Percentiles rank a stretch among this genome's conserved stretches.
Evolutionary conservation across 2,329 filamentous ascomycete species (phyloP).

Genomic region (Fusarium austroafricanum): DNA sequence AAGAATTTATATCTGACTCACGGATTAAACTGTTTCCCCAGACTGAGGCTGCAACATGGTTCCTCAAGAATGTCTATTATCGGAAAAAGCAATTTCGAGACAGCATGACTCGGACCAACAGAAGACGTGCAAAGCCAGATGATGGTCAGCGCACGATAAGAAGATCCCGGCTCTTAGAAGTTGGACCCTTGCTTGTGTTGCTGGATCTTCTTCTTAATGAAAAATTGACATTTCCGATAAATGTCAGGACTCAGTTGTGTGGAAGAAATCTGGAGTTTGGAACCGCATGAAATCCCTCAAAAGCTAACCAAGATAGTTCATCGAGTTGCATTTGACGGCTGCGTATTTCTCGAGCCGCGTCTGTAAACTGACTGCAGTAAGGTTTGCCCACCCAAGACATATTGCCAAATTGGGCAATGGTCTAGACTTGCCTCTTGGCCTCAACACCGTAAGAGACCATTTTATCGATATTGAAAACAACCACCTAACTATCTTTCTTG

Average conservation of each 20-base stretch:
- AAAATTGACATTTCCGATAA: neutral
- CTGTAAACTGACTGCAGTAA: conserved; percentile 38
- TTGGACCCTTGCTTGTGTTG: conserved; percentile 28
- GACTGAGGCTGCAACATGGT: conserved; percentile 32
- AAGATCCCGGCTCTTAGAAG: conserved; percentile 22
- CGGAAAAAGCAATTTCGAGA: conserved; percentile 30
- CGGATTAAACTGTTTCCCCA: conserved; percentile 35
- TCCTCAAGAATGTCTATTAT: conserved; percentile 34
- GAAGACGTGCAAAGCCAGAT: conserved; percentile 22
- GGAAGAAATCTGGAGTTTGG: neutral
- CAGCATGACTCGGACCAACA: conserved; percentile 37
- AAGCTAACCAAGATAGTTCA: neutral
- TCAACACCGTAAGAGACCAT: neutral
- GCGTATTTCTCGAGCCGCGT: conserved; percentile 26
- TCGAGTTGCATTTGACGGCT: conserved; percentile 6
- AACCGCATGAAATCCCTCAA: neutral
- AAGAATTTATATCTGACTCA: conserved; percentile 31
- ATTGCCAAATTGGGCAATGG: conserved; percentile 39
- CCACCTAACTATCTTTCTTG: neutral
- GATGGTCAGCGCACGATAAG: conserved; percentile 40
- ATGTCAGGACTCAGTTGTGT: neutral
- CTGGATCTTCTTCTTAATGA: conserved; percentile 1
- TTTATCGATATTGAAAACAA: conserved; percentile 6
- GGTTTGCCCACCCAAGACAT: conserved; percentile 22
- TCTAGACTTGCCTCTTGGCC: conserved; percentile 33